A percentile compares a stretch with the other conserved stretches of the same genome.
phyloP scores from a whole-genome alignment of 1,284 basidiomycete genomes.

The Laetiporus sulphureus region DNA sequence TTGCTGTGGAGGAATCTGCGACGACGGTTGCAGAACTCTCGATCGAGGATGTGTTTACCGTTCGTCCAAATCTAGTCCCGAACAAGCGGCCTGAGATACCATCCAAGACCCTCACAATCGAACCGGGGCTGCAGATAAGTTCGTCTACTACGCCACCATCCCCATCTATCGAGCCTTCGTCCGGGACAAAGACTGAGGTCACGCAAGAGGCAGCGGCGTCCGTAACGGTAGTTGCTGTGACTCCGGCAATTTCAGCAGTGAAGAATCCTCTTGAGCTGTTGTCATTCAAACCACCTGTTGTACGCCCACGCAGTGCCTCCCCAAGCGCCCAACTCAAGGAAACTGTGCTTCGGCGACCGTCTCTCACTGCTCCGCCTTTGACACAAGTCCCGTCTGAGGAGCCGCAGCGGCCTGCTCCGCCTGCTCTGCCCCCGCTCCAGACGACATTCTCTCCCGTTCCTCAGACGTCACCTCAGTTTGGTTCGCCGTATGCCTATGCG shows the following conservation, averaged over 20 bases:
- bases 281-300: background rate
- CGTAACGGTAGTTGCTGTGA: no score
- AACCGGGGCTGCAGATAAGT: background rate
- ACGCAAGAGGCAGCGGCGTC: no score
- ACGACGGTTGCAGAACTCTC: slow-evolving; percentile 33
- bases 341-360: slow-evolving; percentile 35
- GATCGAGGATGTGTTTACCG: slow-evolving; percentile 51
- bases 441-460: slow-evolving; percentile 50
- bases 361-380: slow-evolving; percentile 11
- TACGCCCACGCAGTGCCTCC: slow-evolving; percentile 10
- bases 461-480: slow-evolving; percentile 51
- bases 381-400: slow-evolving; percentile 15
- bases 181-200: no score
- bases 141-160: background rate
- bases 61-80: slow-evolving; percentile 37
- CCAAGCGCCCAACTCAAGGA: slow-evolving; percentile 27
- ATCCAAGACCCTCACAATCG: background rate
- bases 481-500: slow-evolving; percentile 56
- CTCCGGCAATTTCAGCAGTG: no score
- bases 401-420: slow-evolving; percentile 25
- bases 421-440: slow-evolving; percentile 50
- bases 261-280: no score
- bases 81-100: slow-evolving; percentile 16
- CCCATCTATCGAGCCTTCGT: no score
- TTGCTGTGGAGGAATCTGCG: slow-evolving; percentile 20